Conservation (phyloP, 2,329 filamentous ascomycete species). For the Davidsoniella neocaledoniae region DNA sequence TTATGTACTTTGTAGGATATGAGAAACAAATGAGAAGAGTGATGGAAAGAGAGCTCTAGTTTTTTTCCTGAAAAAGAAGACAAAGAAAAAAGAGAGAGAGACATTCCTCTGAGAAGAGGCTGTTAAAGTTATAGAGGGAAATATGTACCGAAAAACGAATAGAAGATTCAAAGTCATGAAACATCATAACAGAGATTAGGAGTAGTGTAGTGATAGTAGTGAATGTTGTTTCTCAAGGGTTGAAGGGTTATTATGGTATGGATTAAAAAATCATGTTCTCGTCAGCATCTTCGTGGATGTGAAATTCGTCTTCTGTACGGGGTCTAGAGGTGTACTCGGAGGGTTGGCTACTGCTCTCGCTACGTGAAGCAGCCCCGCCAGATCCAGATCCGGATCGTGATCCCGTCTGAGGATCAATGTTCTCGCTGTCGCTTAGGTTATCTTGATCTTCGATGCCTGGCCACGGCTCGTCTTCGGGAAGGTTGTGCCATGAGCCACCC, state of each 20-base stretch:
- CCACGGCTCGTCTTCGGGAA: conserved; percentile 40
- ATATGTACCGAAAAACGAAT: not conserved
- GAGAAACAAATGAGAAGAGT: too few species aligned
- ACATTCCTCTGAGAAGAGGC: not conserved
- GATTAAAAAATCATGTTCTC: conserved; percentile 12
- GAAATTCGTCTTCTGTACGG: conserved; percentile 23
- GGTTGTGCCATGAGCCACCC: conserved; percentile 13
- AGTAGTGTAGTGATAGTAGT: not conserved
- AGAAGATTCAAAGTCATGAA: not conserved
- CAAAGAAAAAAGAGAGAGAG: not conserved
- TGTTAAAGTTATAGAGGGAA: not conserved
- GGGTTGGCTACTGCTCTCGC: conserved; percentile 29
- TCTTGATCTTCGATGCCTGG: conserved; percentile 35
- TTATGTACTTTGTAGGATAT: too few species aligned
- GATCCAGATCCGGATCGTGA: not conserved
- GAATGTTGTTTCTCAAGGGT: not conserved
- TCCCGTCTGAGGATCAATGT: conserved; percentile 25
- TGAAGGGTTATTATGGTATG: not conserved
- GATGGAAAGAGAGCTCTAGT: too few species aligned
- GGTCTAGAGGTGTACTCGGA: conserved; percentile 38
- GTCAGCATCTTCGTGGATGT: conserved; percentile 25
- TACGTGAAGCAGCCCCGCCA: not conserved
- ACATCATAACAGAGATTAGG: not conserved
- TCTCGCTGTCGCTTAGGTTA: conserved; percentile 31
- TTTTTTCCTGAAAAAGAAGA: not conserved